These are phyloP conservation scores for Alternaria triticina DNA, from an alignment of 2,329 filamentous ascomycete species.

Conservation along the genomic window DNA sequence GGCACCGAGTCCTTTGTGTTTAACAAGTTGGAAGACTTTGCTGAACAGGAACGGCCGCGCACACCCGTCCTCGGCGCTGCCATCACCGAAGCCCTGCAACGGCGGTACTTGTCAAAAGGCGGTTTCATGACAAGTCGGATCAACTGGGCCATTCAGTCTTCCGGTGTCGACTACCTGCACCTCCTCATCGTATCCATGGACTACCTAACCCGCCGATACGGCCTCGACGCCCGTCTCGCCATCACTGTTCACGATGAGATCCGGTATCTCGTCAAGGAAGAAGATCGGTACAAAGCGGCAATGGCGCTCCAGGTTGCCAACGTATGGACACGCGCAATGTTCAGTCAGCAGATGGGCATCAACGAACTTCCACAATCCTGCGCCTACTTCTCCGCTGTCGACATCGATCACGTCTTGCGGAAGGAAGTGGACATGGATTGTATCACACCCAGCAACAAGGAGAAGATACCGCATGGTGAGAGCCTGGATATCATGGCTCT, in stretches of 20 bases:
- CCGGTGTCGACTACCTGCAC: slow-evolving; percentile 95
- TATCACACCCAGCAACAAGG: slow-evolving; percentile 83
- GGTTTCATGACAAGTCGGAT: slow-evolving; percentile 95
- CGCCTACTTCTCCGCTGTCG: slow-evolving; percentile 93
- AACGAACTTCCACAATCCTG: slow-evolving; percentile 92
- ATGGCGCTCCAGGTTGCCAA: slow-evolving; percentile 95
- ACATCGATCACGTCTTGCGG: slow-evolving; percentile 92
- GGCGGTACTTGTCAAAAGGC: slow-evolving; percentile 83
- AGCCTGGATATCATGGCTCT: slow-evolving; percentile 82
- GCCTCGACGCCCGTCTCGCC: slow-evolving; percentile 81
- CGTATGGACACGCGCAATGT: slow-evolving; percentile 97
- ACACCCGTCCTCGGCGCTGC: slow-evolving; percentile 93
- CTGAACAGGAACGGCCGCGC: slow-evolving; percentile 87
- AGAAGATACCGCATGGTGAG: slow-evolving; percentile 82
- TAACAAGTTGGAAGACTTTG: slow-evolving; percentile 97
- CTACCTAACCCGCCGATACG: slow-evolving; percentile 84
- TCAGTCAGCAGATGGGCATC: slow-evolving; percentile 95
- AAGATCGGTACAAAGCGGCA: slow-evolving; percentile 86
- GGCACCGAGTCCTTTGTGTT: slow-evolving; percentile 98
- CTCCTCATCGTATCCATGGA: slow-evolving; percentile 94
- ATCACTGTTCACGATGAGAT: slow-evolving; percentile 99
- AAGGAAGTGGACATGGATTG: slow-evolving; percentile 99
- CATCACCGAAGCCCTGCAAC: slow-evolving; percentile 94
- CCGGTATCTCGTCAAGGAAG: slow-evolving; percentile 83
- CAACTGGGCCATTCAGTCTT: slow-evolving; percentile 99